Evolutionary conservation across 2,329 filamentous ascomycete species (phyloP).

Genomic region (Zasmidium cellare): DNA sequence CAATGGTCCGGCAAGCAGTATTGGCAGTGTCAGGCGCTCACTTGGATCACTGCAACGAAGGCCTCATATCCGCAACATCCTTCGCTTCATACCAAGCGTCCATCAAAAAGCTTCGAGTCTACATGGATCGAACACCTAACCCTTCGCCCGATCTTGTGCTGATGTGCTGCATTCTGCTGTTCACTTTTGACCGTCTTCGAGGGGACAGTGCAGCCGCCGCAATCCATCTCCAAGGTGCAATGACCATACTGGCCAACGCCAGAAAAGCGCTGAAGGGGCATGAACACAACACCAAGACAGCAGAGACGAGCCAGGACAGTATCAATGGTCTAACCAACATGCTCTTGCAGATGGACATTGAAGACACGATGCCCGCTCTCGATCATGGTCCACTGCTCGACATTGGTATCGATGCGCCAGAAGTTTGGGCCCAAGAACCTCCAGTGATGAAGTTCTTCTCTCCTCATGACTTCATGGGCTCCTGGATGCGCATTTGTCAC

Average conservation of each 20-base stretch:
- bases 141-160: slow-evolving; percentile 1
- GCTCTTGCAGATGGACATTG: background rate
- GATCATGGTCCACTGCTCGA: background rate
- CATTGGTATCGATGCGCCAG: background rate
- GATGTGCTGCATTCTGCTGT: slow-evolving; percentile 1
- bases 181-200: slow-evolving; percentile 1
- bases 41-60: background rate
- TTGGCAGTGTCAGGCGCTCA: background rate
- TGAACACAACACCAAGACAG: background rate
- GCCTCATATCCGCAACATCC: background rate
- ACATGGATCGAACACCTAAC: background rate
- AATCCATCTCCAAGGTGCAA: background rate
- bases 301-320: background rate
- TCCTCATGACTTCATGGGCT: background rate
- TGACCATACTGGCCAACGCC: background rate
- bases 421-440: background rate
- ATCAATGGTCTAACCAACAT: background rate
- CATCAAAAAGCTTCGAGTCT: background rate
- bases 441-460: background rate
- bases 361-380: background rate
- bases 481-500: background rate
- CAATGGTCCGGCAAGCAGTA: background rate
- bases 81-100: background rate
- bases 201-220: background rate
- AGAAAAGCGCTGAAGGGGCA: background rate